phyloP scores from a whole-genome alignment of 768 basidiomycete genomes.

The Chalciporus chontae region DNA sequence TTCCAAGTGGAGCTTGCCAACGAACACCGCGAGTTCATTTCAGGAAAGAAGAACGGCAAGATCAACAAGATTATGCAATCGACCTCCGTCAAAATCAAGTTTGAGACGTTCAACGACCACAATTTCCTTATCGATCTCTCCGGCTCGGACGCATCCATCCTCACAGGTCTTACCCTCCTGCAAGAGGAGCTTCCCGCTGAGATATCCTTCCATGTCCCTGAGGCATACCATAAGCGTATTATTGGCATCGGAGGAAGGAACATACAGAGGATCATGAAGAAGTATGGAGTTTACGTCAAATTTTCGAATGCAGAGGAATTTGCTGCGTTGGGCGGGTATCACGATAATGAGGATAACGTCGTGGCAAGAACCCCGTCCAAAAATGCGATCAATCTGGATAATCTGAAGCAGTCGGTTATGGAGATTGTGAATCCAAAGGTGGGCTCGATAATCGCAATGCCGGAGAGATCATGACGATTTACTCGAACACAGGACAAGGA shows the following conservation, averaged over 20 bases:
- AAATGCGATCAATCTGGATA: slow-evolving; percentile 92
- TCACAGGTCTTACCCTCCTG: slow-evolving; percentile 83
- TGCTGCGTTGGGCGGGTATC: slow-evolving; percentile 89
- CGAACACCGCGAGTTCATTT: slow-evolving; percentile 98
- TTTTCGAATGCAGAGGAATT: slow-evolving; percentile 98
- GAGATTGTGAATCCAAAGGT: slow-evolving; percentile 97
- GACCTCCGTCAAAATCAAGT: slow-evolving; percentile 96
- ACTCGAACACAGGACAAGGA: slow-evolving; percentile 77
- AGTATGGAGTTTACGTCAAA: slow-evolving; percentile 99
- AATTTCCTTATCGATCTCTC: slow-evolving; percentile 93
- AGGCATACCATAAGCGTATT: slow-evolving; percentile 97
- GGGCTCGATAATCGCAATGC: slow-evolving; percentile 14
- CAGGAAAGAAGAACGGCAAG: slow-evolving; percentile 99
- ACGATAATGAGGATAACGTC: slow-evolving; percentile 98
- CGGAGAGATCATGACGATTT: background rate
- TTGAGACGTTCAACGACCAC: slow-evolving; percentile 96
- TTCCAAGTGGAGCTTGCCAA: slow-evolving; percentile 98
- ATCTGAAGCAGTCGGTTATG: slow-evolving; percentile 95
- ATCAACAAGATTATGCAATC: slow-evolving; percentile 99
- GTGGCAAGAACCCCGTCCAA: slow-evolving; percentile 97
- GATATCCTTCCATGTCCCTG: slow-evolving; percentile 97
- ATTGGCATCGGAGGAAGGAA: slow-evolving; percentile 97
- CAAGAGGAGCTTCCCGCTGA: slow-evolving; percentile 99
- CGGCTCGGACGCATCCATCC: slow-evolving; percentile 76
- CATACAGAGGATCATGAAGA: slow-evolving; percentile 99